Evolutionary conservation across 164 flowering plant genomes (phyloP), one percentile per base, ranked within the genome.

Genomic region (Houttuynia cordata): DNA sequence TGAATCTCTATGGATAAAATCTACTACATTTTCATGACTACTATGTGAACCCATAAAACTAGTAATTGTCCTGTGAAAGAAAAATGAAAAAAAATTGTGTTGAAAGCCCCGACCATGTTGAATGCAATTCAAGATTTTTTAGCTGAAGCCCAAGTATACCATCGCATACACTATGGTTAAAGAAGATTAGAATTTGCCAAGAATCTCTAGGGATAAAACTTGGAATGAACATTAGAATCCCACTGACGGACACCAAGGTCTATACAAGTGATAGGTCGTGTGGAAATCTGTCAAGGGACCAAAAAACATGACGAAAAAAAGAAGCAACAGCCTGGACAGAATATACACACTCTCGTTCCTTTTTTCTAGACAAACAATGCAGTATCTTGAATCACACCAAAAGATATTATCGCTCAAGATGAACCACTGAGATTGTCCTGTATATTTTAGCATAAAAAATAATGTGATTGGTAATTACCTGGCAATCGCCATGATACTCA

Each of bases 401-500:
- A 45, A 3, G 14, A 45, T 8, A 17, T 45, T 45, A 45, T 45
- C 12, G 13, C 14, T 45, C 49, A 45, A 12, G 17, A 8, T 17
- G 12, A 30, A 30, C 6, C 37, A 30, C 6, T 30, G 2, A 30
- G 37, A 30, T 30, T 30, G 37, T 30, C 37, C 37, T 30, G 6
- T 30, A 30, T 30, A 30, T 30, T 30, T 30, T 6, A 30, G 37
- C 37, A 30, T 30, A n/a, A 30, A 30, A 6, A 30, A 30, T 30
- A 30, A 30, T 30, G 49, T 10, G 12, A 45, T 12, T 45, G 45
- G 8, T 13, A 41, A 40, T 40, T 65, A 87, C 98, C 96, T 79
- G 40, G 96, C 91, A 68, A 92, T 89, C 60, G 75, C 75, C 25
- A 85, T 72, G 49, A 87, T 81, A 78, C 96, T 92, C 95, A 74